These are phyloP conservation scores for Boletus pseudopeckii DNA, from an alignment of 768 basidiomycete species.

Conservation along the genomic window DNA sequence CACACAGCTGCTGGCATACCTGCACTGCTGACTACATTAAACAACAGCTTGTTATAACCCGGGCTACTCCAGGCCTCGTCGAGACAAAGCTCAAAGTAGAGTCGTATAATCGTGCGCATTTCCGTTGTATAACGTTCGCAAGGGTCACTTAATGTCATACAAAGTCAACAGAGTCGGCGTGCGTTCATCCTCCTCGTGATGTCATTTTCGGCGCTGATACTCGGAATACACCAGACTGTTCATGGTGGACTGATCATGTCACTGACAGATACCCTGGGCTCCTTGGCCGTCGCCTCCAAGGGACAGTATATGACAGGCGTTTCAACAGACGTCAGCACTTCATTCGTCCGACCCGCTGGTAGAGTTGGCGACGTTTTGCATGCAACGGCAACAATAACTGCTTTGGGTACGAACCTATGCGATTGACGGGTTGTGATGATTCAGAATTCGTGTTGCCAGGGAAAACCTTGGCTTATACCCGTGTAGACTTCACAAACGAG, in stretches of 20 bases:
- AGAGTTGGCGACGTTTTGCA: conserved; percentile 62
- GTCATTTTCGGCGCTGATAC: background rate
- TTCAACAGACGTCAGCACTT: conserved; percentile 76
- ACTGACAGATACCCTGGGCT: conserved; percentile 80
- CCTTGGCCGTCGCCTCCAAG: conserved; percentile 76
- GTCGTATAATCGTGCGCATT: conserved; percentile 61
- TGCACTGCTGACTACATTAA: background rate
- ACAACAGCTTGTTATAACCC: conserved; percentile 56
- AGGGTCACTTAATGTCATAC: background rate
- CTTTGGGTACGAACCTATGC: conserved; percentile 49
- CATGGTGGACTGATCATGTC: conserved; percentile 83
- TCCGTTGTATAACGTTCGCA: background rate
- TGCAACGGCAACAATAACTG: conserved; percentile 62
- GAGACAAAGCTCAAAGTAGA: conserved; percentile 70
- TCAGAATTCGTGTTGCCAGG: conserved; percentile 39
- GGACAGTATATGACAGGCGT: conserved; percentile 89
- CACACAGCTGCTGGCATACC: background rate
- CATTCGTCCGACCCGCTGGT: conserved; percentile 78
- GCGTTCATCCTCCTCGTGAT: conserved; percentile 22
- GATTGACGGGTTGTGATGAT: background rate
- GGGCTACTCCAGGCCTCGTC: conserved; percentile 69
- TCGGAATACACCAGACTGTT: conserved; percentile 40
- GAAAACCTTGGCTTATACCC: conserved; percentile 75
- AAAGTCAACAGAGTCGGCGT: conserved; percentile 84
- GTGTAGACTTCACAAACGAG: conserved; percentile 68